Evolutionary conservation across 2,329 filamentous ascomycete species (phyloP).

Genomic region (Pseudogymnoascus sp.): DNA sequence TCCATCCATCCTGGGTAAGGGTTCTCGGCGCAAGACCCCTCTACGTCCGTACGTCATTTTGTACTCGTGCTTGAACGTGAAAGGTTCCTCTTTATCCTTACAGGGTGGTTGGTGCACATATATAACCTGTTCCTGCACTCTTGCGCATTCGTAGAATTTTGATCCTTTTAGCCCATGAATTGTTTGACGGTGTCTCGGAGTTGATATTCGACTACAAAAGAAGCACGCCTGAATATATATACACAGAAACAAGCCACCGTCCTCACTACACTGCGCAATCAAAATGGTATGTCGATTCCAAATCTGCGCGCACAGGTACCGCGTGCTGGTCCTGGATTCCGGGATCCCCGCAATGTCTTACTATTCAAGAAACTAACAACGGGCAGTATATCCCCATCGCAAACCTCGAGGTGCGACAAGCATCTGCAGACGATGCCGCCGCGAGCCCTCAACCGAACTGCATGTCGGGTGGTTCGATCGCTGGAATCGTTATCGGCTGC

Average conservation of each 20-base stretch:
- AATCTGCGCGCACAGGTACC: neutral
- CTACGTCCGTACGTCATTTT: neutral
- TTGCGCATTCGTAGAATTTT: neutral
- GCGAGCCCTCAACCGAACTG: constrained; percentile 7
- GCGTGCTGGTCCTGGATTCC: neutral
- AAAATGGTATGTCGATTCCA: constrained; percentile 2
- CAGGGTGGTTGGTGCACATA: neutral
- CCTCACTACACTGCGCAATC: neutral
- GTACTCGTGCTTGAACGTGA: neutral
- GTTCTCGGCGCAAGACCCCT: neutral
- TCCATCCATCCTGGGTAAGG: neutral
- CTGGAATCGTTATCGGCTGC: constrained; percentile 10
- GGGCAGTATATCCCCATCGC: constrained; percentile 5
- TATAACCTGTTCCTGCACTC: neutral
- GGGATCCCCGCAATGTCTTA: neutral
- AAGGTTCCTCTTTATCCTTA: neutral
- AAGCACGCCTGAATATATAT: neutral
- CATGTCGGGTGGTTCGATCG: constrained; percentile 7
- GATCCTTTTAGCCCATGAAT: neutral
- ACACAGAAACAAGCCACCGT: neutral
- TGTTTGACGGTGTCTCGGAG: neutral
- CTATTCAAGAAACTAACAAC: neutral
- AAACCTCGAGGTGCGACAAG: constrained; percentile 7
- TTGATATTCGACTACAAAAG: neutral
- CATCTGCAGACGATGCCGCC: neutral